These are phyloP conservation scores for Escovopsis sp. DNA, from an alignment of 2,329 filamentous ascomycete genomes.

Conservation along the genomic window DNA sequence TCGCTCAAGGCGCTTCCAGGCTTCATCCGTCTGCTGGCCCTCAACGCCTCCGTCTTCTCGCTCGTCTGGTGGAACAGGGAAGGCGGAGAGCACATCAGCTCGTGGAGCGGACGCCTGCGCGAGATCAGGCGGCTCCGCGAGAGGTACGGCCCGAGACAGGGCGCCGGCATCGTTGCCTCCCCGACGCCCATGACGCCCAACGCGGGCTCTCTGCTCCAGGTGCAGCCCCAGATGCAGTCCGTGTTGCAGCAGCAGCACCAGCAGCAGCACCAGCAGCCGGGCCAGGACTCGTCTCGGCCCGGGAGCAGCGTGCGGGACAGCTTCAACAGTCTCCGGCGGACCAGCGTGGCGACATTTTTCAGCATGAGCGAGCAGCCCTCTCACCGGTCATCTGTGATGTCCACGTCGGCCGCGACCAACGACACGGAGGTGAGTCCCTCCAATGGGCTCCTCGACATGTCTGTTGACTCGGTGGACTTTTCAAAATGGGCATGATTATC, in stretches of 20 bases:
- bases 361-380: slow-evolving; percentile 40
- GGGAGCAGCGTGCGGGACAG: slow-evolving; percentile 43
- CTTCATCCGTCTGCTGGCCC: slow-evolving; percentile 75
- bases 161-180: slow-evolving; percentile 10
- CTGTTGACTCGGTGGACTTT: slow-evolving; percentile 24
- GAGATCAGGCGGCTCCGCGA: slow-evolving; percentile 76
- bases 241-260: slow-evolving; percentile 9
- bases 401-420: slow-evolving; percentile 36
- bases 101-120: slow-evolving; percentile 75
- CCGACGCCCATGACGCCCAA: slow-evolving; percentile 18
- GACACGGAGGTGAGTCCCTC: slow-evolving; percentile 34
- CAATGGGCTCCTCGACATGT: slow-evolving; percentile 15
- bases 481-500: slow-evolving; percentile 22
- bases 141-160: slow-evolving; percentile 35
- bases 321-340: slow-evolving; percentile 43
- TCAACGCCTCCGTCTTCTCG: slow-evolving; percentile 89
- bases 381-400: slow-evolving; percentile 43
- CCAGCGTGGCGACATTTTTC: slow-evolving; percentile 53
- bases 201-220: slow-evolving; percentile 13
- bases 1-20: slow-evolving; percentile 67
- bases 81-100: slow-evolving; percentile 70
- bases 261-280: slow-evolving; percentile 10
- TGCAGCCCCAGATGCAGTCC: slow-evolving; percentile 7
- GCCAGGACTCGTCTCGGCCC: slow-evolving; percentile 22
- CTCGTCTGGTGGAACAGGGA: slow-evolving; percentile 72